Evolutionary conservation across 345 rosid genomes (phyloP), one percentile per base, ranked within the genome.

Genomic region (Citropsis articulata): DNA sequence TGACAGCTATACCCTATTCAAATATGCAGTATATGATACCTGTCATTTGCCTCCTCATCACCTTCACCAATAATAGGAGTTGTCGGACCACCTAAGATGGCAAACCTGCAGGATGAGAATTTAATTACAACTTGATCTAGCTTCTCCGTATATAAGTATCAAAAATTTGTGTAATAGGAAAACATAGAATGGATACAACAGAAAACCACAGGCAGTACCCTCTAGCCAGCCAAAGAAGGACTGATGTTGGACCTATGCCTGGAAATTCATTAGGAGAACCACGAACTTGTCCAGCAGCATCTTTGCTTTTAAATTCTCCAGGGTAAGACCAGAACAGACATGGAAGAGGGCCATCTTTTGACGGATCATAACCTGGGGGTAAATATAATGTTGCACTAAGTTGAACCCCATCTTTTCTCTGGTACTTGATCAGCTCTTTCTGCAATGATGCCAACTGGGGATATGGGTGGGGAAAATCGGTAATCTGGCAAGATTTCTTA

Each of bases 251-350:
- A 74, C 98, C 99, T 79, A 96, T 96, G 88, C 94, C 95, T 22
- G 98, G 81, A 87, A 96, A 96, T 83, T 90, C 95, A 90, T 94
- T 96, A 81, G 99, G 99, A 83, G 99, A 96, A 86, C 99, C 98
- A 71, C 99, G 98, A 77, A 96, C 98, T 89, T 96, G 99, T 72
- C 99, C 87, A 61, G 99, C 99, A 83, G 99, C 98, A 84, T 94
- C 98, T 91, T 94, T 96, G 91, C 97, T 96, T 84, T 96, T 96
- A 82, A 96, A 96, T 86, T 96, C 99, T 79, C 99, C 98, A 57
- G 98, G 98, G 61, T 96, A 94, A 65, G 99, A 96, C 99, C 99
- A 96, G 64, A 94, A 85, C 68, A 96, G 81, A 84, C 98, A 96
- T 69, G 98, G 98, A 75, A 96, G 95, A 72, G 99, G 95, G 31